These are phyloP conservation scores for Pleurostoma richardsiae DNA, from an alignment of 2,329 filamentous ascomycete species.

Conservation along the genomic window DNA sequence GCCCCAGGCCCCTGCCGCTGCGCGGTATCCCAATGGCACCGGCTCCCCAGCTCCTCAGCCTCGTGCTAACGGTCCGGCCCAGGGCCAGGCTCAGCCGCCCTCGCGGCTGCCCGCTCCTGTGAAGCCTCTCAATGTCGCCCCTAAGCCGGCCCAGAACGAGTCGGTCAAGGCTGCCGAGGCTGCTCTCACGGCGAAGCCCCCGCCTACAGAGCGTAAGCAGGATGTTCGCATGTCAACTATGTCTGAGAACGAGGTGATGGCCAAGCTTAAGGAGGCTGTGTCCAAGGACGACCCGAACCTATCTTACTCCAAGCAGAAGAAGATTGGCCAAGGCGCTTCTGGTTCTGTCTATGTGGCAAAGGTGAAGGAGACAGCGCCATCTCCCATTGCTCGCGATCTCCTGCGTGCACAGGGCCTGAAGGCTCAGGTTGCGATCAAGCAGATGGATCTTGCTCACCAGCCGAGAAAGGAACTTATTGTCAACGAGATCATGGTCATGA, in stretches of 20 bases:
- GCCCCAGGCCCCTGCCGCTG: constrained; percentile 38
- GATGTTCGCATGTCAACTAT: constrained; percentile 98
- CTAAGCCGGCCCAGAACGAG: constrained; percentile 59
- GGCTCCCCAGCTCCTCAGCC: constrained; percentile 43
- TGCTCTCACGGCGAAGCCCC: constrained; percentile 78
- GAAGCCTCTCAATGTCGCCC: constrained; percentile 73
- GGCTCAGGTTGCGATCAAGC: constrained; percentile 95
- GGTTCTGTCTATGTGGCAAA: constrained; percentile 97
- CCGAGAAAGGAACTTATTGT: constrained; percentile 97
- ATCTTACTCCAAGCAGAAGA: constrained; percentile 98
- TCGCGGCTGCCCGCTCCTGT: constrained; percentile 58
- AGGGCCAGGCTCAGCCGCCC: constrained; percentile 35
- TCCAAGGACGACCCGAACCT: constrained; percentile 92
- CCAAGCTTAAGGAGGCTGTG: constrained; percentile 87
- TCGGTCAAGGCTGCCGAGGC: constrained; percentile 85
- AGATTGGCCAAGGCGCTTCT: constrained; percentile 97
- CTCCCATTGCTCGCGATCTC: constrained; percentile 71
- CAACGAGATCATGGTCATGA: constrained; percentile 99
- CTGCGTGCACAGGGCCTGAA: constrained; percentile 74
- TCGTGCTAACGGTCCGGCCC: constrained; percentile 32
- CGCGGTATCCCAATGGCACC: constrained; percentile 54
- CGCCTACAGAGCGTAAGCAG: constrained; percentile 69
- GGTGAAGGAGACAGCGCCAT: constrained; percentile 83
- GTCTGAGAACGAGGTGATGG: constrained; percentile 96
- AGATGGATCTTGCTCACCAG: constrained; percentile 98